Evolutionary conservation across 345 rosid species (phyloP), one percentile per base, ranked within the genome.

Genomic region (Gossypium mustelinum): DNA sequence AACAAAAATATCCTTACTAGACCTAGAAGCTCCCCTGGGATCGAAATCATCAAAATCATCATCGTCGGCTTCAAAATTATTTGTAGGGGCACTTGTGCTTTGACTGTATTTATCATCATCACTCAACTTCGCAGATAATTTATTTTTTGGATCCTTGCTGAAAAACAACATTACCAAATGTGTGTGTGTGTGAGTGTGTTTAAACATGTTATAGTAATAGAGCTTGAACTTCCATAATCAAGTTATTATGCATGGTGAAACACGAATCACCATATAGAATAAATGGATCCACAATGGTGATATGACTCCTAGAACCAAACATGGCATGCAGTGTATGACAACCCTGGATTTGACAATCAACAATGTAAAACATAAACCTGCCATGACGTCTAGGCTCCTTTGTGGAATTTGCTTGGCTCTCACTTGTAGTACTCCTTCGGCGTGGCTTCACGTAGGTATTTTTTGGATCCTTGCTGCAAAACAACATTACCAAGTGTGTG

Each of bases 41-140:
- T 93, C 94, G 73, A 95, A 95, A 88, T 94, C 98, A 83, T 94
- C 97, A 72, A 89, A 85, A 63, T 90, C 94, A 45, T 90, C 89
- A 11, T 58, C 60, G 3, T 20, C 63, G 12, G 10, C 51, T 29
- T 78, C 91, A 70, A 73, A 59, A 64, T 77, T 76, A 79, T 77
- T 88, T 58, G 90, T 77, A 76, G 88, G 85, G 76, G 67, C 75
- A 64, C 75, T 85, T 47, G 81, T 22, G 43, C 70, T 79, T 84
- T 89, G 86, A 78, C 80, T 83, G 72, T 79, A 71, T 73, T 83
- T 85, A 75, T 73, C 63, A 13, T 88, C 77, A 68, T 78, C 82
- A 47, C 76, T 81, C 73, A 73, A 27, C 61, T 86, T 87, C 11
- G 73, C 73, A 14, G 89, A 75, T 27, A 85, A 77, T 63, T 68